Evolutionary conservation across 495 filamentous ascomycete genomes (phyloP), one percentile per base, ranked within the genome.

Genomic region (Saxispiralis lemnorum): DNA sequence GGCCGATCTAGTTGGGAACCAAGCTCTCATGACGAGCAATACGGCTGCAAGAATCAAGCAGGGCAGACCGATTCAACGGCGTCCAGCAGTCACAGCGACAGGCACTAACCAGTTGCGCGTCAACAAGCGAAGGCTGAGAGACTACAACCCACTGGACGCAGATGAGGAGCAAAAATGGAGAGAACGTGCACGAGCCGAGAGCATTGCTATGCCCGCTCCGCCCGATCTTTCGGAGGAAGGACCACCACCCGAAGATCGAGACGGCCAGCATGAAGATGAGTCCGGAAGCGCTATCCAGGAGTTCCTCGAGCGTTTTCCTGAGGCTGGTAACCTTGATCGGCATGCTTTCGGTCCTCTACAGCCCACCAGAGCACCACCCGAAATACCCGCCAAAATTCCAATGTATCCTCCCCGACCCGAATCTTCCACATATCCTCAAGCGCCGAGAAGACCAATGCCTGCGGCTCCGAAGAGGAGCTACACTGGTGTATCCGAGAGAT

Each of bases 391-490:
- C 7, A 38, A 19, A 38, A 43, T 40, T 41, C 37, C 35, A 39
- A 35, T 18, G 13, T 53, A 52, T 38, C 52, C 43, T 5, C 42
- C 41, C 7, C 31, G 44, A 11, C 39, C 46, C 4, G 11, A 41
- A 15, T n/a, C 48, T 7, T 43, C 43, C 24, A 43, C 37, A 9
- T 64, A 45, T 65, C 62, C 48, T 53, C 31, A 49, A 57, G 49
- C 57, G 35, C 80, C 79, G 2, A 62, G 65, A 5, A 71, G 83
- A 15, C 89, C 89, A n/a, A 69, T 83, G 5, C 92, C 89, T 41
- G 78, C 87, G 2, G 70, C 88, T 28, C 81, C 86, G 16, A 74
- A 85, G 24, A 77, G 77, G 20, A 93, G 79, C 56, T 93, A 94
- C 47, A 86, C 81, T 53, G 92, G 92, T 13, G 76, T 93, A 2